phyloP scores from a whole-genome alignment of 139 green algal genomes.

The Asterochloris sp. region DNA sequence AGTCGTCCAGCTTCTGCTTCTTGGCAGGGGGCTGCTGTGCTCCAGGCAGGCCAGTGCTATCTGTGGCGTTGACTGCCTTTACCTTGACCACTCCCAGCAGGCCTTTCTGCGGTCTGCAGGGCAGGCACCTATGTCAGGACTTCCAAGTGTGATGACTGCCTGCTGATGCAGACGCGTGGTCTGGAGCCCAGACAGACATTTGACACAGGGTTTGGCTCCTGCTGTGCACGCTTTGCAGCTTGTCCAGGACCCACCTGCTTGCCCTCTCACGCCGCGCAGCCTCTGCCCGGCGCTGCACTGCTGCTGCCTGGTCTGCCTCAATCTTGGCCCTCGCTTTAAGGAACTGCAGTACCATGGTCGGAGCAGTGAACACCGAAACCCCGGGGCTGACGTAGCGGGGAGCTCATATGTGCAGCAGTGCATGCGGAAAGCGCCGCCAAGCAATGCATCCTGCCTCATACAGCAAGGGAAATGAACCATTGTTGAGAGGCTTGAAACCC shows the following conservation, averaged over 20 bases:
- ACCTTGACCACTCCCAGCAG: background rate
- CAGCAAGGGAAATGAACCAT: no score
- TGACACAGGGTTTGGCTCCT: background rate
- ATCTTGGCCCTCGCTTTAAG: conserved; percentile 2
- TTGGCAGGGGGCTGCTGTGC: conserved; percentile 10
- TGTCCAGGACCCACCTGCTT: background rate
- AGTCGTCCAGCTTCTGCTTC: conserved; percentile 5
- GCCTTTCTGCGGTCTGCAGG: no score
- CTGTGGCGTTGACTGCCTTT: background rate
- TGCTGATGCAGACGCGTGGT: no score
- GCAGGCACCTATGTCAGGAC: no score
- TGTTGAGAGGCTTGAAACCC: no score
- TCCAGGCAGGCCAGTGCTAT: background rate
- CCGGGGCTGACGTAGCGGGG: no score
- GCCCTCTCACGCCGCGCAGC: background rate
- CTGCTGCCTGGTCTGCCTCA: conserved; percentile 4
- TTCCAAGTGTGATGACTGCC: no score
- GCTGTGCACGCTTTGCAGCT: background rate
- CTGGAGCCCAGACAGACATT: background rate
- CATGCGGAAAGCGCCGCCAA: no score
- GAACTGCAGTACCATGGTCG: background rate
- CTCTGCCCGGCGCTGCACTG: background rate
- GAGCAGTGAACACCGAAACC: background rate
- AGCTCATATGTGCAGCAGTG: no score
- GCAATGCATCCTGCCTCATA: no score